Evolutionary conservation across 495 filamentous ascomycete genomes (phyloP).

Genomic region (Trichoderma asperelloides): DNA sequence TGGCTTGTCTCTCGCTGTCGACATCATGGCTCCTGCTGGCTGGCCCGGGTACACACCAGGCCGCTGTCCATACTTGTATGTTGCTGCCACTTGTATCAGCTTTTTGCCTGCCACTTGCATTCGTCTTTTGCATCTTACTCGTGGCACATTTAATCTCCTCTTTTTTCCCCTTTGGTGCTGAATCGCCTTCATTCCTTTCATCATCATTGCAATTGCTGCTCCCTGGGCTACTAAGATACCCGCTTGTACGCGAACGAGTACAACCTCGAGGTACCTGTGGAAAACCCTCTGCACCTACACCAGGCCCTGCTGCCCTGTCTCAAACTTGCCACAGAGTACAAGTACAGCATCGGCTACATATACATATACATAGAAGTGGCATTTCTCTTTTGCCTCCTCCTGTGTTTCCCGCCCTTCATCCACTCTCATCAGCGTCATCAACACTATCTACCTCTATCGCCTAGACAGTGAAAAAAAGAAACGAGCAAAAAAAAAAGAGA

Average conservation of each 20-base stretch:
- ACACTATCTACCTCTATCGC: background rate
- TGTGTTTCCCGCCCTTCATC: background rate
- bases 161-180: background rate
- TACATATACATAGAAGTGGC: background rate
- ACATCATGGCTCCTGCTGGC: conserved; percentile 6
- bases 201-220: background rate
- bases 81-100: background rate
- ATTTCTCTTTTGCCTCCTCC: background rate
- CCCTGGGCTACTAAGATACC: background rate
- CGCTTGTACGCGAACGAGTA: background rate
- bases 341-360: background rate
- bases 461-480: too few species aligned
- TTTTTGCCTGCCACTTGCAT: background rate
- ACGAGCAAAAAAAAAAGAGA: too few species aligned
- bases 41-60: background rate
- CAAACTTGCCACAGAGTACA: background rate
- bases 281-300: background rate
- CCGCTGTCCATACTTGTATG: background rate
- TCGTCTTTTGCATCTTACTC: conserved; percentile 4
- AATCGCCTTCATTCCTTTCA: background rate
- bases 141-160: background rate
- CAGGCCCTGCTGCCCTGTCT: background rate
- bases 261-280: background rate
- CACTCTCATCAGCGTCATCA: background rate
- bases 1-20: conserved; percentile 2